Evolutionary conservation across 1,139 yeast species (phyloP), one percentile per base, ranked within the genome.

Genomic region (Yamadazyma taylorii): DNA sequence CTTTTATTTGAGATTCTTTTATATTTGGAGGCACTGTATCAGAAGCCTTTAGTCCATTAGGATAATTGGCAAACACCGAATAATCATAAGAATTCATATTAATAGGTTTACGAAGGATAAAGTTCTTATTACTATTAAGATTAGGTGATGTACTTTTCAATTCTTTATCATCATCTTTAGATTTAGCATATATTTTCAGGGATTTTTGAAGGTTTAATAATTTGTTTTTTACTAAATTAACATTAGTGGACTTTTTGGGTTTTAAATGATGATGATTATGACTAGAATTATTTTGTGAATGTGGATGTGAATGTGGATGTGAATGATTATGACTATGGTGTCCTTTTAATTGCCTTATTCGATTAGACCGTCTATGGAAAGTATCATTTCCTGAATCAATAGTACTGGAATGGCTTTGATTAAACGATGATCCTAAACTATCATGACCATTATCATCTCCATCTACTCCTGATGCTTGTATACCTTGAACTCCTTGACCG

Each of bases 1-100:
- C 75, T 40, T 58, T 60, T n/a, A 69, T 55, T 45, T 69, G 75
- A 4, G 74, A 66, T 32, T 59, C 61, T 36, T 59, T 62, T 2
- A 60, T 47, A 13, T 55, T 45, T 7, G 63, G 63, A 17, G 61
- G 58, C n/a, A 42, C 29, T 24, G 44, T 45, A 25, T 52, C 51
- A 3, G 53, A 54, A 34, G 48, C 52, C 22, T 54, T 55, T n/a
- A 44, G 25, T 2, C 32, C 34, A 14, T 31, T 48, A 10, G 61
- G 54, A 36, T 56, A 52, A 35, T 53, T 51, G 5, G 58, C 44
- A 30, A 55, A 59, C 8, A 58, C 55, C 5, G 63, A 56, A 40
- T 56, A 58, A 34, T 59, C 63, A 40, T 55, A 59, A 8, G 37
- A 40, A 33, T 50, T 52, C 51, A 52, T 45, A 33, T 48, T 50